Evolutionary conservation across 2,329 filamentous ascomycete genomes (phyloP), one percentile per base, ranked within the genome.

Genomic region (Pseudogymnoascus sp.): DNA sequence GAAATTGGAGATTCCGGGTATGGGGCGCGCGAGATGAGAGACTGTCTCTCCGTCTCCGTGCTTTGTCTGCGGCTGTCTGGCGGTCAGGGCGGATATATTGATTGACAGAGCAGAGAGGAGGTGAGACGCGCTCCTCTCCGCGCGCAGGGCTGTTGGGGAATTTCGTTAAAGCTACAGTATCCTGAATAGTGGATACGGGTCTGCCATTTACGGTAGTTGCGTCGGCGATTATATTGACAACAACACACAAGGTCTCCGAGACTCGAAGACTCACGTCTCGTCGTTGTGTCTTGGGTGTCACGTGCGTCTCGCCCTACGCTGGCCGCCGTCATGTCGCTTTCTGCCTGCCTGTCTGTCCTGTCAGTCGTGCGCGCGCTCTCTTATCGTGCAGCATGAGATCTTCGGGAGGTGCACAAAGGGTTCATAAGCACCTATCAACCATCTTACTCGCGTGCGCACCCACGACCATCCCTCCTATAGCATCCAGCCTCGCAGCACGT

Each of bases 1-100:
- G 66, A 25, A 77, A 79, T 81, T 64, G 88, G 66, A 22, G 77
- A 79, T 81, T 64, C 88, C 77, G 87, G 84, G 58, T 88, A 83
- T 76, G 85, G 85, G 66, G 85, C 85, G 28, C 4, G 34, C 34
- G 34, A 35, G 16, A 37, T 16, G 37, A 18, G n/a, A 38, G 2
- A 14, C 25, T 30, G 43, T 30, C 22, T 30, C 43, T 50, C 41
- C 12, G 1, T 22, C 41, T 28, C 43, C 43, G 22, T 2, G 16
- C 6, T 30, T 32, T 5, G 11, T 22, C 16, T 12, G 43, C 43
- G 43, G 22, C 43, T 30, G 25, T 30, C 22, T 50, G 3, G 6
- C 43, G 22, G 6, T 9, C 2, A 4, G 3, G 12, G 20, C 20
- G 39, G 39, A 25, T 43, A 43, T 25, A n/a, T 22, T 22, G 22